Conservation (phyloP, 2,329 filamentous ascomycete species). For the Lasiodiplodia hormozganensis region DNA sequence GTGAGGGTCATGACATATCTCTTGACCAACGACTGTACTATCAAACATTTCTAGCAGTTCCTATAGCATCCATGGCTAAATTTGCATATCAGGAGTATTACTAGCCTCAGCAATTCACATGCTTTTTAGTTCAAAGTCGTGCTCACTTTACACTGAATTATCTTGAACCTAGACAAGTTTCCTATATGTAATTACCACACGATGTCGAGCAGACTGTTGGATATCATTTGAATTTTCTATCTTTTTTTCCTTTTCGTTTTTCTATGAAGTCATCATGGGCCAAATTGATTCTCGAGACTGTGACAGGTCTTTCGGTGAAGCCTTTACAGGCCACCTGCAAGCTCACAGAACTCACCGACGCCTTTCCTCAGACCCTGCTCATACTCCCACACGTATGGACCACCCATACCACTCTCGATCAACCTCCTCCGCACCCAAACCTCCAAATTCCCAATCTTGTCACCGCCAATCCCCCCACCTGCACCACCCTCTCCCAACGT, state of each 20-base stretch:
- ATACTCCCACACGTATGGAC: slow-evolving; percentile 58
- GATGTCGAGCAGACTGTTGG: too few relatives aligned
- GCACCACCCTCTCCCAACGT: slow-evolving; percentile 34
- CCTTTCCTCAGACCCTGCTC: slow-evolving; percentile 58
- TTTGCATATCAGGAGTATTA: too few relatives aligned
- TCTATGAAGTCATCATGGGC: neutral
- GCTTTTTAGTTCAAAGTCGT: too few relatives aligned
- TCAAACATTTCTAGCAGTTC: neutral
- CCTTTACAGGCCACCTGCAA: slow-evolving; percentile 11
- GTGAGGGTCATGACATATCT: neutral
- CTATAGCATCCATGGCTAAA: neutral
- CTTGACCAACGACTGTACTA: neutral
- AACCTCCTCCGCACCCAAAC: slow-evolving; percentile 65
- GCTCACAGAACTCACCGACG: slow-evolving; percentile 47
- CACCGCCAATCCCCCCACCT: slow-evolving; percentile 48
- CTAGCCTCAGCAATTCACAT: too few relatives aligned
- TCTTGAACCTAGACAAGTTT: too few relatives aligned
- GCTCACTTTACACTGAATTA: too few relatives aligned
- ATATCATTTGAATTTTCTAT: neutral
- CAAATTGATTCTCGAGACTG: neutral
- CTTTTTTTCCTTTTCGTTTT: neutral
- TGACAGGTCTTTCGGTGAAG: neutral
- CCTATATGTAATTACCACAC: too few relatives aligned
- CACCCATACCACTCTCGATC: slow-evolving; percentile 57
- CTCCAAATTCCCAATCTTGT: slow-evolving; percentile 64